phyloP scores from a whole-genome alignment of 2,329 filamentous ascomycete species.

The Fusarium caatingaense region DNA sequence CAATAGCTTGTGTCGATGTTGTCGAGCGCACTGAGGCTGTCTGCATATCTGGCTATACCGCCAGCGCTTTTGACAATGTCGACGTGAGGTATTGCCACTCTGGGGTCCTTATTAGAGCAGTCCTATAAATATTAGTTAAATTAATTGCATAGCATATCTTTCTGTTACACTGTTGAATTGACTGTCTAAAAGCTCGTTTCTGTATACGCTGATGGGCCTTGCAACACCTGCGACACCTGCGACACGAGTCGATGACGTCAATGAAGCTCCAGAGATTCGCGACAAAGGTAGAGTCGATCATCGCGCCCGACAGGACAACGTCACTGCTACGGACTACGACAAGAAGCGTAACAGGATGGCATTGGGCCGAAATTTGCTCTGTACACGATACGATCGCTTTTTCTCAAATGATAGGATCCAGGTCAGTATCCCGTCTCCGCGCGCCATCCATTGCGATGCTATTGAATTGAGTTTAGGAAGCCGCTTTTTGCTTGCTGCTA shows the following conservation, averaged over 20 bases:
- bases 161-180: background rate
- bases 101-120: background rate
- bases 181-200: background rate
- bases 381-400: background rate
- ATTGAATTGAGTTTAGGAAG: background rate
- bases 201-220: background rate
- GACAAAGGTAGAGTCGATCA: background rate
- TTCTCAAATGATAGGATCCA: background rate
- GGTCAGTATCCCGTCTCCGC: background rate
- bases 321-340: background rate
- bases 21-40: background rate
- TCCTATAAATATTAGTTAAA: background rate
- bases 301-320: background rate
- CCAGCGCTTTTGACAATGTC: background rate
- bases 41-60: too few relatives aligned
- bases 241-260: background rate
- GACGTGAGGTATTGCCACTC: background rate
- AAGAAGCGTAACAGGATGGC: background rate
- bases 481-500: background rate
- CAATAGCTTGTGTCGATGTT: background rate
- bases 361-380: rapidly evolving
- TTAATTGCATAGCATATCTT: background rate
- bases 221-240: too few relatives aligned
- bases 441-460: background rate
- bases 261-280: background rate